Percentiles rank a stretch among this genome's conserved stretches.
phyloP scores from a whole-genome alignment of 345 rosid genomes.

The Cochlearia excelsa region DNA sequence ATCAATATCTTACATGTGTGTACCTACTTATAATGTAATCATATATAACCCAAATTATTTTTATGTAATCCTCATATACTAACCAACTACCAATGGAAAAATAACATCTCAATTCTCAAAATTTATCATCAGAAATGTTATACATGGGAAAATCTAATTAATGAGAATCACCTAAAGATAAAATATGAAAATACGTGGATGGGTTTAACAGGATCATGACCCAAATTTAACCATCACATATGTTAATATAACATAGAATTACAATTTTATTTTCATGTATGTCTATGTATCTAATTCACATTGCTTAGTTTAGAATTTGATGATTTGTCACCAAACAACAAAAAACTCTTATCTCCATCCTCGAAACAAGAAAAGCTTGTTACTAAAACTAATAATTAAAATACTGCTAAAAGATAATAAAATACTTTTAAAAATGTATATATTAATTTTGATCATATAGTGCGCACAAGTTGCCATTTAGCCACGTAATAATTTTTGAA shows the following conservation, averaged over 20 bases:
- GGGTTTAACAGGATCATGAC: not conserved
- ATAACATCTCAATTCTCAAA: slow-evolving; percentile 3
- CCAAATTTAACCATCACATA: no score
- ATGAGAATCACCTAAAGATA: slow-evolving; percentile 3
- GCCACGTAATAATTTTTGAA: not conserved
- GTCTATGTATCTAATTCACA: not conserved
- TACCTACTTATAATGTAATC: no score
- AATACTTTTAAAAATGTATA: slow-evolving; percentile 9
- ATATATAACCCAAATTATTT: not conserved
- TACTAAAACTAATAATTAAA: slow-evolving; percentile 1
- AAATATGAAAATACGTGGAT: slow-evolving; percentile 9
- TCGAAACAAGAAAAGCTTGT: slow-evolving; percentile 5
- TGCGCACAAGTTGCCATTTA: slow-evolving; percentile 15
- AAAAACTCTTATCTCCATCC: slow-evolving; percentile 22
- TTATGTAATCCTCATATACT: not conserved
- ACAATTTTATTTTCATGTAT: not conserved
- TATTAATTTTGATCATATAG: slow-evolving; percentile 7
- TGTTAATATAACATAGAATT: no score
- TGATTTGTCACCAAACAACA: slow-evolving; percentile 12
- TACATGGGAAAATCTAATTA: not conserved
- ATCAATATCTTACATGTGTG: no score
- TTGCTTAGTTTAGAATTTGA: slow-evolving; percentile 4
- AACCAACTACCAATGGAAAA: slow-evolving; percentile 7
- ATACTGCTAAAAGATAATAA: slow-evolving; percentile 8
- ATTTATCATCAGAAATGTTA: slow-evolving; percentile 5